These are phyloP conservation scores for Neofusicoccum sp. DNA, from an alignment of 2,329 filamentous ascomycete species.

Conservation along the genomic window DNA sequence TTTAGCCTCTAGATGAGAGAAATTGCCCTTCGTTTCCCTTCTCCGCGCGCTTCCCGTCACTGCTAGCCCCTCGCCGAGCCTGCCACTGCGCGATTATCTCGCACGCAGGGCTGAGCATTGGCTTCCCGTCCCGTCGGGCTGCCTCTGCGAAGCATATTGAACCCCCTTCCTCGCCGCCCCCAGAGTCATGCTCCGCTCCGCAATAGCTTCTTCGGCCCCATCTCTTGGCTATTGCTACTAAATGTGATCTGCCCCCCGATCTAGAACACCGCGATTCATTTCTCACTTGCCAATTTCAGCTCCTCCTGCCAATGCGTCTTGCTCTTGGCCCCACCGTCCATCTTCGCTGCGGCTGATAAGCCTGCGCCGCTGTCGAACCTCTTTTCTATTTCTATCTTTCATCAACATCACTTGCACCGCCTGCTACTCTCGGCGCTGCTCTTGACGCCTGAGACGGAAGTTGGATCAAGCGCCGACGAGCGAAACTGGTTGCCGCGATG, in stretches of 20 bases:
- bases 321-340: slow-evolving; percentile 5
- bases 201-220: neutral
- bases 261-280: neutral
- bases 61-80: neutral
- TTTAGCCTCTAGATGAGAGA: slow-evolving; percentile 6
- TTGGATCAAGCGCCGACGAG: neutral
- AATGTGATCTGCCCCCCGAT: slow-evolving; percentile 2
- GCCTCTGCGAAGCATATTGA: neutral
- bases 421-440: neutral
- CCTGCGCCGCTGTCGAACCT: neutral
- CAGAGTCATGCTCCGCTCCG: neutral
- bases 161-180: neutral
- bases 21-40: neutral
- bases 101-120: neutral
- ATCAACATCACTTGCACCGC: neutral
- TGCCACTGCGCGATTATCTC: neutral
- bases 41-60: neutral
- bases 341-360: slow-evolving; percentile 4
- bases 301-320: neutral
- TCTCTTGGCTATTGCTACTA: neutral
- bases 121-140: neutral
- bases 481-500: slow-evolving; percentile 29
- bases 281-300: neutral
- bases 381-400: neutral
- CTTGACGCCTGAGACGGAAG: neutral